phyloP scores from a whole-genome alignment of 768 basidiomycete species.

The Panus rudis region DNA sequence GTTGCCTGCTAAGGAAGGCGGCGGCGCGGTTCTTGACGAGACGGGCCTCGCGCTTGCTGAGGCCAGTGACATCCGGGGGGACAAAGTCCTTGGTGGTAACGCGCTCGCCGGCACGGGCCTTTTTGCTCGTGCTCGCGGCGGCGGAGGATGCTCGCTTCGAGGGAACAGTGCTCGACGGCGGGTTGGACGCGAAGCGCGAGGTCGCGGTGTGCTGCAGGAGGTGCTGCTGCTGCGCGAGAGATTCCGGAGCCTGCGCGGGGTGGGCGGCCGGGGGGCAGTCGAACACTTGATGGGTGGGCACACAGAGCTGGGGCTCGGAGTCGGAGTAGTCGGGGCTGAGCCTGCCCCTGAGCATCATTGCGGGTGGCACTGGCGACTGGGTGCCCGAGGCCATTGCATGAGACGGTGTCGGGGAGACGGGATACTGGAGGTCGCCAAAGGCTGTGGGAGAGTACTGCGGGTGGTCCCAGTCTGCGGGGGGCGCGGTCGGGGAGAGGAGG shows the following conservation, averaged over 20 bases:
- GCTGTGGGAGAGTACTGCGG: constrained; percentile 33
- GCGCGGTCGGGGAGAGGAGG: constrained; percentile 45
- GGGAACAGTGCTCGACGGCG: constrained; percentile 22
- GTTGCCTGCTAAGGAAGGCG: constrained; percentile 84
- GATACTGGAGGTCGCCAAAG: no score
- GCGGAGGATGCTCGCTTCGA: constrained; percentile 20
- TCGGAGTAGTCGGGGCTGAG: constrained; percentile 40
- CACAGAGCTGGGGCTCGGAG: constrained; percentile 44
- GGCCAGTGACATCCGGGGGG: constrained; percentile 81
- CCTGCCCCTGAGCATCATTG: constrained; percentile 44
- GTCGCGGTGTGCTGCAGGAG: constrained; percentile 13
- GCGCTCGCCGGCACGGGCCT: constrained; percentile 38
- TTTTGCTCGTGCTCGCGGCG: constrained; percentile 29
- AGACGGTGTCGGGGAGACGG: constrained; percentile 43
- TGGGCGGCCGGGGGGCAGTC: constrained; percentile 43
- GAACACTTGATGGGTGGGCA: constrained; percentile 70
- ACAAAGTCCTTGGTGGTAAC: constrained; percentile 75
- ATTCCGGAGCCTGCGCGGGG: constrained; percentile 16
- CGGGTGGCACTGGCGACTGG: constrained; percentile 39
- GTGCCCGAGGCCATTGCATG: constrained; percentile 36
- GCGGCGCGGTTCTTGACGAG: constrained; percentile 90
- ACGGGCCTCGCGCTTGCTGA: constrained; percentile 86
- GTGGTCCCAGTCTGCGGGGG: constrained; percentile 42
- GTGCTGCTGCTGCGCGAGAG: constrained; percentile 26
- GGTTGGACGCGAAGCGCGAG: no score